Base-by-base conservation (phyloP, 139 green algal species). In the Coelastrella sp. region DNA sequence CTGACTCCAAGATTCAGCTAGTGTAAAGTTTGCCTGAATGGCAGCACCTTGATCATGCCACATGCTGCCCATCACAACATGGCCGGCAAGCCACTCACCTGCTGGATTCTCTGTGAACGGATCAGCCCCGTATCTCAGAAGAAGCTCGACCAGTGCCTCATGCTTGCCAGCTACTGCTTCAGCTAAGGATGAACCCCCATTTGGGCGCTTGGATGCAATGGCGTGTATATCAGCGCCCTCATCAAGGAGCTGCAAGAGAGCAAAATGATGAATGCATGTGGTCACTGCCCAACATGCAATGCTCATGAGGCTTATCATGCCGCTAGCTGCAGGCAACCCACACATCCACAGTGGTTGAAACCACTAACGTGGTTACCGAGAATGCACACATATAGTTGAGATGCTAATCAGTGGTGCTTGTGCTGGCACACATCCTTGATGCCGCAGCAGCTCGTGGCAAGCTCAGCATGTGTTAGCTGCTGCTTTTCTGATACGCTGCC, bases 101-200 rank as follows among this genome's bases (percentile, higher is more conserved):
- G 75, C 35, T n/a, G 35, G 9, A 78, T 87, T 91, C 78, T 91
- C 87, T 10, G 70, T 61, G 63, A 91, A 91, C 11, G 87, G 78
- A 66, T 91, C 87, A 17, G 87, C 87, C 4, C 78, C 70, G 68
- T 81, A 65, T 0, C 35, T 11, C n/a, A 91, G 85, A 75, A 90
- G 61, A 82, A 92, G 89, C 80, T 94, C 91, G 56, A 79, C 60
- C 14, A 81, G 57, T 59, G 93, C 89, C 11, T 94, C 91, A 7
- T 90, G 61, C 70, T 92, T 85, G 87, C 84, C 88, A 7, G 84
- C 78, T 7, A 91, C 88, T 22, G 91, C 91, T 63, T 93, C 91
- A 70, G 92, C 84, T 25, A 95, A 87, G 11, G 93, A 85, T 0
- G 87, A 87, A 56, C 87, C 87, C 10, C 66, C 93, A 6, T 66